Base-by-base conservation (phyloP, 192 early-diverging fungal genomes). In the Rhizophagus sp. region DNA sequence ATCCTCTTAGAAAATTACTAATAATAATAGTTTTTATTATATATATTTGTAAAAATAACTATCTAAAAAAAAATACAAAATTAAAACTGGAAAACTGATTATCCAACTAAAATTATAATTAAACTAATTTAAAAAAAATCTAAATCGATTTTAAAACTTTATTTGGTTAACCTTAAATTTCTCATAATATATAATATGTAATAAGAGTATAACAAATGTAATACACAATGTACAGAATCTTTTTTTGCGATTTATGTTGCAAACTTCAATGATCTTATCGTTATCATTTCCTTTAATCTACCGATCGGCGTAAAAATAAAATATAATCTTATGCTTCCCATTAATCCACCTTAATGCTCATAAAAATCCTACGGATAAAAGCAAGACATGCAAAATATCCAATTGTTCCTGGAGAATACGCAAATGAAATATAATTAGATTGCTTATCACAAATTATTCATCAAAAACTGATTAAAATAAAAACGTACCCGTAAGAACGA, bases 341-440 rank as follows among this genome's bases (percentile, higher is more conserved):
- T 80, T 91, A 95, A 81, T 93, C 92, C 9, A 97, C 89, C 85
- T 96, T 98, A 81, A 96, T 95, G 41, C 94, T 94, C 34, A 86
- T 84, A 85, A 94, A 97, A 33, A 97, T 95, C 77, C 88, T 91
- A 49, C 91, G 87, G 12, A 98, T 88, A 87, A 98, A 98, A 33
- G 85, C 34, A 79, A 91, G 88, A 47, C 93, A 93, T 13, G 94
- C 89, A 24, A 92, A 89, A 85, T 96, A 93, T 13, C 96, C 95
- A 76, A 95, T 90, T 24, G 92, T 85, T n/a, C 94, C 75, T 76
- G n/a, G n/a, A n/a, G n/a, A n/a, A n/a, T n/a, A 61, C 19, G 39
- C 22, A 3, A 7, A 22, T 10, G 33, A 77, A 24, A 34, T n/a
- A 25, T 73, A 9, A n/a, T 30, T 22, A 15, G 73, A n/a, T 19